Conservation (phyloP, 2,329 filamentous ascomycete genomes). For the Emericellopsis atlantica region DNA sequence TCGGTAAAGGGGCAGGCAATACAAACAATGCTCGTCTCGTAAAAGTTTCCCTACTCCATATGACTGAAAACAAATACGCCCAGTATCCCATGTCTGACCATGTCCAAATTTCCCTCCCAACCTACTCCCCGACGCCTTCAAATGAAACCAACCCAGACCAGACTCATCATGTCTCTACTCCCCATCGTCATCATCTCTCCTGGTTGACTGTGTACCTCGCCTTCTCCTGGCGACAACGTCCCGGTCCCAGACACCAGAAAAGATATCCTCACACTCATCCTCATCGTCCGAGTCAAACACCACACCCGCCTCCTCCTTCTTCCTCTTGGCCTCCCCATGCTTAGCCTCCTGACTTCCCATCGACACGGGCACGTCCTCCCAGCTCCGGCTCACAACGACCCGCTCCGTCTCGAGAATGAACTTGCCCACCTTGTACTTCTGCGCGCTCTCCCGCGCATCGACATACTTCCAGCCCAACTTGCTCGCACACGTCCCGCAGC, state of each 20-base stretch:
- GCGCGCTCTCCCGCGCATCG: slow-evolving; percentile 43
- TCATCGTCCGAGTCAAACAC: slow-evolving; percentile 52
- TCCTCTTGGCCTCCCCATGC: not conserved
- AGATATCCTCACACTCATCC: slow-evolving; percentile 55
- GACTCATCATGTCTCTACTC: not conserved
- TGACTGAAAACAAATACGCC: no score
- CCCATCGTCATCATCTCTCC: not conserved
- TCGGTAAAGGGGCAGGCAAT: no score
- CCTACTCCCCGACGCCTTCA: no score
- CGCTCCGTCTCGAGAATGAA: slow-evolving; percentile 53
- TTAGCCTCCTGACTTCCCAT: slow-evolving; percentile 3
- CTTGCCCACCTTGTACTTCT: slow-evolving; percentile 58
- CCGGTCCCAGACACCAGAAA: slow-evolving; percentile 48
- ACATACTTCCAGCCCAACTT: slow-evolving; percentile 59
- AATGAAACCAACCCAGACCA: no score
- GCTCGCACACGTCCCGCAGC: slow-evolving; percentile 39
- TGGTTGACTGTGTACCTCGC: slow-evolving; percentile 8
- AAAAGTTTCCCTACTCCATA: no score
- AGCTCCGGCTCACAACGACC: slow-evolving; percentile 36
- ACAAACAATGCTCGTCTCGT: no score
- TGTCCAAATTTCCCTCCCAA: no score
- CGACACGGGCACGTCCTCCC: slow-evolving; percentile 25
- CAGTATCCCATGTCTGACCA: no score
- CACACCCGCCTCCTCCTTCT: slow-evolving; percentile 18
- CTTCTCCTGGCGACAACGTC: slow-evolving; percentile 34